A percentile compares a stretch with the other conserved stretches of the same genome.
Evolutionary conservation across 495 filamentous ascomycete genomes (phyloP).

Genomic region (Parmelia sp.): DNA sequence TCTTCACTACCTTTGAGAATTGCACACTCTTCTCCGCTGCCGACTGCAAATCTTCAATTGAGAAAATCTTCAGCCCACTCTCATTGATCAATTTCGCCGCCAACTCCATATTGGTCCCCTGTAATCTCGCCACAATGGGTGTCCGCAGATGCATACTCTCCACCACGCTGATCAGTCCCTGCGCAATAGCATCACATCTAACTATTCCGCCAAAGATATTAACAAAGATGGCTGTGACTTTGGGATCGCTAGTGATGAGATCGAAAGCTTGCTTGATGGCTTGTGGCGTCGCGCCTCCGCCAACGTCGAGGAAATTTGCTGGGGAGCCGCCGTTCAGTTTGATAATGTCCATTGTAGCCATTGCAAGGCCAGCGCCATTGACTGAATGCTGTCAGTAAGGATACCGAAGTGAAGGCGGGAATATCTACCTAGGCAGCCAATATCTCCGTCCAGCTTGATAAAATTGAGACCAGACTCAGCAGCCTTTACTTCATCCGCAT

Average conservation of each 20-base stretch:
- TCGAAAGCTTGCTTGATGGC: conserved; percentile 97
- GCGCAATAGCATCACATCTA: conserved; percentile 93
- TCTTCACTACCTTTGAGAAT: conserved; percentile 98
- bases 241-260: conserved; percentile 95
- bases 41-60: conserved; percentile 93
- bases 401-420: neutral
- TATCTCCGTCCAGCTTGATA: conserved; percentile 99
- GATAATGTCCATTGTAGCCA: conserved; percentile 99
- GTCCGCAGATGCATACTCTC: conserved; percentile 90
- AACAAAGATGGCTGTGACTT: conserved; percentile 98
- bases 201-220: conserved; percentile 99
- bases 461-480: conserved; percentile 92
- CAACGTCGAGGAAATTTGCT: conserved; percentile 98
- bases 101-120: conserved; percentile 97
- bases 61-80: conserved; percentile 98
- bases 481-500: conserved; percentile 94
- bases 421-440: conserved; percentile 71
- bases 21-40: conserved; percentile 98
- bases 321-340: conserved; percentile 96
- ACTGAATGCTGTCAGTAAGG: conserved; percentile 43
- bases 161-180: conserved; percentile 90
- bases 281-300: conserved; percentile 90
- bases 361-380: conserved; percentile 97
- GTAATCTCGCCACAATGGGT: conserved; percentile 90
- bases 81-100: conserved; percentile 95